Conservation (phyloP, 768 basidiomycete species). For the Tricholoma furcatifolium region DNA sequence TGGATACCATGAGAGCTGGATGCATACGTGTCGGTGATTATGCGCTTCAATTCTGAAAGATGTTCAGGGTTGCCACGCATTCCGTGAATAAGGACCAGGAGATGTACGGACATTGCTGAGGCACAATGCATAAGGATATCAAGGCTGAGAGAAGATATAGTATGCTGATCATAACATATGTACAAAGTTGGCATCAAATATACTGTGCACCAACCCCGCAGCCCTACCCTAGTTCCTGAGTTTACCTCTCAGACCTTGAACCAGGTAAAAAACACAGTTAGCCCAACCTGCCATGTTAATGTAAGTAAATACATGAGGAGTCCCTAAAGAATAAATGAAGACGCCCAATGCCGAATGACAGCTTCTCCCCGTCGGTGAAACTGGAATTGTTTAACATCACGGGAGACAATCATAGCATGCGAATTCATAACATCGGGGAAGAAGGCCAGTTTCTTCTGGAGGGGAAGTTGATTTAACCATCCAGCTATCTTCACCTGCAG, state of each 20-base stretch:
- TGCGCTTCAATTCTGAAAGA: conserved; percentile 55
- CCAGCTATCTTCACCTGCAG: conserved; percentile 56
- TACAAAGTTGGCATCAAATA: too few species aligned
- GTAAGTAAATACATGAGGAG: too few species aligned
- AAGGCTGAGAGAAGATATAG: too few species aligned
- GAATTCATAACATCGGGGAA: conserved; percentile 60
- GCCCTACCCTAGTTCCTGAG: too few species aligned
- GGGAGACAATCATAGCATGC: conserved; percentile 70
- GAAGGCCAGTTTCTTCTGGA: conserved; percentile 71
- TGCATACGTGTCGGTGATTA: conserved; percentile 45
- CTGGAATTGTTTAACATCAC: conserved; percentile 63
- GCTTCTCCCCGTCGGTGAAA: conserved; percentile 60
- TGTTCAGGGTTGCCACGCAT: conserved; percentile 83
- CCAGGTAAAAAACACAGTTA: too few species aligned
- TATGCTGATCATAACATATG: too few species aligned
- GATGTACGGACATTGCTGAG: conserved; percentile 37
- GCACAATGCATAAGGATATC: too few species aligned
- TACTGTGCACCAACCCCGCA: too few species aligned
- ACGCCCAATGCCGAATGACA: conserved; percentile 63
- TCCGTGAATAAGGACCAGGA: conserved; percentile 55
- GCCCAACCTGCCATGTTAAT: too few species aligned
- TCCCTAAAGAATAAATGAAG: conserved; percentile 5
- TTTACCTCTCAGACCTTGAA: too few species aligned
- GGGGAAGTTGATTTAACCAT: conserved; percentile 65
- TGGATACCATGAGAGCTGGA: conserved; percentile 33